These are phyloP conservation scores for Xerocomellus chrysenteron DNA, from an alignment of 768 basidiomycete genomes.

Conservation along the genomic window DNA sequence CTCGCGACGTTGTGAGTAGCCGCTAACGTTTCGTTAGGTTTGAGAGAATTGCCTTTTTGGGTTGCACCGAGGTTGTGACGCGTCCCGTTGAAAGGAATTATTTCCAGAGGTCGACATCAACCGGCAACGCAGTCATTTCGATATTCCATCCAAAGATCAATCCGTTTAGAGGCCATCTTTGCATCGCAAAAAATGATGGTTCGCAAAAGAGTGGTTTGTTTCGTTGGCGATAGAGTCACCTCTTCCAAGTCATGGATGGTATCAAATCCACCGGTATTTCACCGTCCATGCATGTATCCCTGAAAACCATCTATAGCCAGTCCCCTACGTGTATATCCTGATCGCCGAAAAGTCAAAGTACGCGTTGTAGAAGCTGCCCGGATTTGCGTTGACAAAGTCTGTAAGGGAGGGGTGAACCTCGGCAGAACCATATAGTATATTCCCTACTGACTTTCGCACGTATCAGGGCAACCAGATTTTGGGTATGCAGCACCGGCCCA, in stretches of 20 bases:
- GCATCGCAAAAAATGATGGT: not conserved
- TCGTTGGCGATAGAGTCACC: not conserved
- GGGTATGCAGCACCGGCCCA: constrained; percentile 53
- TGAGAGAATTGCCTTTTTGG: constrained; percentile 2
- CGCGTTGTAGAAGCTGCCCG: constrained; percentile 61
- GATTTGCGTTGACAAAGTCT: constrained; percentile 49
- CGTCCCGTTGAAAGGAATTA: not conserved
- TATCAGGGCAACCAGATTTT: constrained; percentile 51
- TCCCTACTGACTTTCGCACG: constrained; percentile 47
- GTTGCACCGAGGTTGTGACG: constrained; percentile 12
- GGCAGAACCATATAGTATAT: not conserved
- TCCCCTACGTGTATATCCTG: constrained; percentile 44
- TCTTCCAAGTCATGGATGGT: not conserved
- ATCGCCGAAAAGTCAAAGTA: constrained; percentile 71
- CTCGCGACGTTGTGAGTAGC: not conserved
- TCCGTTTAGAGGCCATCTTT: not conserved
- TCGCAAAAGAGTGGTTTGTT: not conserved
- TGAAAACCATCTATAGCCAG: not conserved
- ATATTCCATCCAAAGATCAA: too few relatives aligned
- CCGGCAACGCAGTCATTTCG: too few relatives aligned
- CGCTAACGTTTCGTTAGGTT: not conserved
- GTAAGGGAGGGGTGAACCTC: not conserved
- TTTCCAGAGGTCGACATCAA: not conserved
- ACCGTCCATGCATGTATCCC: not conserved
- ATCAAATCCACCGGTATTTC: constrained; percentile 10